A percentile compares a stretch with the other conserved stretches of the same genome.
These are phyloP conservation scores for Bolboschoenoplectus hybrid DNA, from an alignment of 202 grass and related monocot genomes.

Conservation along the genomic window DNA sequence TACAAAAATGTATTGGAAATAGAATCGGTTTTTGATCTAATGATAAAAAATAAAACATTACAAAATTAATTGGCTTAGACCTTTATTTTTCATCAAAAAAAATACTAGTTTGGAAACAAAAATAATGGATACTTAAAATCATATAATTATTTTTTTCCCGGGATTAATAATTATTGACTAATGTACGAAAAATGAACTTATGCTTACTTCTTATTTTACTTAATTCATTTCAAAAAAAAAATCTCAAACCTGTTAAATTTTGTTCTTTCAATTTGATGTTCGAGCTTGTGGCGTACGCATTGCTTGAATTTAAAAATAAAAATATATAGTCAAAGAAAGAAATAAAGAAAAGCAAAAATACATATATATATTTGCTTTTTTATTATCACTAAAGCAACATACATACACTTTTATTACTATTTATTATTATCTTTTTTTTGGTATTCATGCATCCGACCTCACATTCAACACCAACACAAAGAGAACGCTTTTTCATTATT, in stretches of 20 bases:
- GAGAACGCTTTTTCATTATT: background rate
- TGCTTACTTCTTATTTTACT: background rate
- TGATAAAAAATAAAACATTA: too few species aligned
- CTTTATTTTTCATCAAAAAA: too few species aligned
- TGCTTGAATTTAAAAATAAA: background rate
- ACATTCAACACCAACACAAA: constrained; percentile 1
- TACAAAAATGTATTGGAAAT: background rate
- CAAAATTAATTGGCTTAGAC: too few species aligned
- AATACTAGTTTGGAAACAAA: too few species aligned
- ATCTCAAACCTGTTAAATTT: background rate
- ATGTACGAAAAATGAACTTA: background rate
- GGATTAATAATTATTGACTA: background rate
- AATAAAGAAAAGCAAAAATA: background rate
- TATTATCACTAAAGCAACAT: background rate
- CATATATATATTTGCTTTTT: background rate
- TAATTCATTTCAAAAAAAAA: background rate
- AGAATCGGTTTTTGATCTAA: too few species aligned
- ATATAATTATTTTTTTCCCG: background rate
- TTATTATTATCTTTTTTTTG: background rate
- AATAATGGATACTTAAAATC: background rate
- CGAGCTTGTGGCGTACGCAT: background rate
- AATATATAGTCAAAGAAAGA: background rate
- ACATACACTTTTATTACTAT: background rate
- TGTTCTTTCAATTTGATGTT: background rate
- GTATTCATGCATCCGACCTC: background rate